Base-by-base conservation (phyloP, 106 monocot species). In the Chionographis japonica region DNA sequence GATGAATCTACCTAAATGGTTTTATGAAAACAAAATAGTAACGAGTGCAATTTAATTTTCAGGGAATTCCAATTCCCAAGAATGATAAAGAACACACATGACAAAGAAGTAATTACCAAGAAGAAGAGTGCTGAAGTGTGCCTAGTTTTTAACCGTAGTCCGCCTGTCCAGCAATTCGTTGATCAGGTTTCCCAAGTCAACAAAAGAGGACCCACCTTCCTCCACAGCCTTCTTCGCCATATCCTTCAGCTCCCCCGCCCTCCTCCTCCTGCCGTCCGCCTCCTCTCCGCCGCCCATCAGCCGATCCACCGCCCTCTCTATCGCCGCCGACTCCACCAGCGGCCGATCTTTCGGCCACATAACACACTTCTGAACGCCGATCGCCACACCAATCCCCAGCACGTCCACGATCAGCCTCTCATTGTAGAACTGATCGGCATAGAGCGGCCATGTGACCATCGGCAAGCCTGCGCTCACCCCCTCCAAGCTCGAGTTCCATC, bases 361-460 rank as follows among this genome's bases (percentile, higher is more conserved):
- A 2, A 43, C 2, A 6, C 36, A 37, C 1, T 57, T 40, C 57
- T 36, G 46, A 7, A 42, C 56, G 13, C 65, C 73, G 3, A 73
- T n/a, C 9, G 27, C 20, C 0, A 73, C 43, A 13, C 74, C 74
- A 15, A 66, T 46, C 50, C 57, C 51, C 37, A 74, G 40, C 56
- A 74, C 37, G 2, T 66, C 74, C 2, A 66, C 66, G 17, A 74
- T 74, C 59, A 74, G 16, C 66, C n/a, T 58, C 66, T 74, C 74
- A 13, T 67, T 74, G 12, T 37, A 59, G 13, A 60, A 52, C 11
- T 74, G 20, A 27, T 37, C 41, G 19, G 2, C 49, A 49, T 15
- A 39, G 63, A 13, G 14, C 13, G 63, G 46, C 14, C 14, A 40
- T 15, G 63, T 27, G 27, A 27, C 27, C 27, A 27, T 27, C 27